These are phyloP conservation scores for Triticum timopheevii DNA, from an alignment of 176 grass and related monocot genomes.

Conservation along the genomic window DNA sequence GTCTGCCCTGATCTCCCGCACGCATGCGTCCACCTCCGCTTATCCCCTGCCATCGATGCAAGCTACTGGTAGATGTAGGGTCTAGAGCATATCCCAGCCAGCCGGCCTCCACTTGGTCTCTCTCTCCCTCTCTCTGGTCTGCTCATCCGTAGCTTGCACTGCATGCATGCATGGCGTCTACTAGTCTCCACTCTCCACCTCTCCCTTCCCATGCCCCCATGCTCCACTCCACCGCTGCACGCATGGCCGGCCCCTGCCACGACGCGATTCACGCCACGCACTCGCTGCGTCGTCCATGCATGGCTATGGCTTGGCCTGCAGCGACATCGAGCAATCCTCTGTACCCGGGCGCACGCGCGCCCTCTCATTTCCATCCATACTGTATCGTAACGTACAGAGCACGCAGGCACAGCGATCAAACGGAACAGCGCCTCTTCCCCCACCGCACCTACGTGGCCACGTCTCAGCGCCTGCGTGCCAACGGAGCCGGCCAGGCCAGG, in stretches of 20 bases:
- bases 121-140: background rate
- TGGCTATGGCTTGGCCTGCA: background rate
- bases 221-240: background rate
- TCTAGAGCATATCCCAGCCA: background rate
- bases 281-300: background rate
- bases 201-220: conserved; percentile 22
- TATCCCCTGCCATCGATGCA: conserved; percentile 18
- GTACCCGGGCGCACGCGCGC: background rate
- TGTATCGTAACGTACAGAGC: too few species aligned
- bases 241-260: background rate
- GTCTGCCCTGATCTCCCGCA: background rate
- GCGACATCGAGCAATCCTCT: background rate
- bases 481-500: too few species aligned
- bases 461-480: background rate
- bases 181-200: background rate
- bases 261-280: background rate
- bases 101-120: background rate
- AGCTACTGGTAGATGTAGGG: background rate
- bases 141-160: background rate
- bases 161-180: conserved; percentile 6
- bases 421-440: too few species aligned
- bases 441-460: too few species aligned
- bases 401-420: too few species aligned
- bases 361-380: background rate
- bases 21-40: background rate